Conservation (phyloP, 306 rosid species). For the Cyclanthera cordifolia region DNA sequence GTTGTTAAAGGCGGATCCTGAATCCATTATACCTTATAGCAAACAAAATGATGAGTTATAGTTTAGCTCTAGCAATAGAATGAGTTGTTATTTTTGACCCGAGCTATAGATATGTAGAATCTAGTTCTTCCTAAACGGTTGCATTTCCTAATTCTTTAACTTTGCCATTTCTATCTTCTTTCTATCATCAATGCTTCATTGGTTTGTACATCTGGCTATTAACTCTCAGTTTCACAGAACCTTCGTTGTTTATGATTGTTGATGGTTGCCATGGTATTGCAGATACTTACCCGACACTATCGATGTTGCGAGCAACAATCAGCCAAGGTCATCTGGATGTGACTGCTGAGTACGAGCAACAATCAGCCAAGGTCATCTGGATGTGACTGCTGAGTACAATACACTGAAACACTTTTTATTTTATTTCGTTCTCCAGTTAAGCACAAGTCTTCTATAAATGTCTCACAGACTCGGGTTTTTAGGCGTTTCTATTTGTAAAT, state of each 20-base stretch:
- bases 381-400: slow-evolving; percentile 66
- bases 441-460: slow-evolving; percentile 23
- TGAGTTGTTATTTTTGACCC: neutral
- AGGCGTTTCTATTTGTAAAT: slow-evolving; percentile 16
- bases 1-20: neutral
- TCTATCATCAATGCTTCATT: neutral
- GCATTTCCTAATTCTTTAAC: neutral
- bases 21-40: neutral
- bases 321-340: slow-evolving; percentile 74
- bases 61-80: slow-evolving; percentile 1
- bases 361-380: slow-evolving; percentile 78
- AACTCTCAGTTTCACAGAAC: neutral
- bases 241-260: neutral
- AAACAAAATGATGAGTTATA: neutral
- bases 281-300: slow-evolving; percentile 98
- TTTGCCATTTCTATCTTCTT: neutral
- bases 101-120: neutral
- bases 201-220: neutral
- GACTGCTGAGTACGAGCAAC: slow-evolving; percentile 78
- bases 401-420: slow-evolving; percentile 11
- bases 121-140: neutral
- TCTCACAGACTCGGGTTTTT: neutral
- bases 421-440: slow-evolving; percentile 25
- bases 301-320: slow-evolving; percentile 75
- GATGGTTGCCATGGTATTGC: slow-evolving; percentile 18